Conservation (phyloP, 164 flowering plant species). For the Macadamia tetraphylla region DNA sequence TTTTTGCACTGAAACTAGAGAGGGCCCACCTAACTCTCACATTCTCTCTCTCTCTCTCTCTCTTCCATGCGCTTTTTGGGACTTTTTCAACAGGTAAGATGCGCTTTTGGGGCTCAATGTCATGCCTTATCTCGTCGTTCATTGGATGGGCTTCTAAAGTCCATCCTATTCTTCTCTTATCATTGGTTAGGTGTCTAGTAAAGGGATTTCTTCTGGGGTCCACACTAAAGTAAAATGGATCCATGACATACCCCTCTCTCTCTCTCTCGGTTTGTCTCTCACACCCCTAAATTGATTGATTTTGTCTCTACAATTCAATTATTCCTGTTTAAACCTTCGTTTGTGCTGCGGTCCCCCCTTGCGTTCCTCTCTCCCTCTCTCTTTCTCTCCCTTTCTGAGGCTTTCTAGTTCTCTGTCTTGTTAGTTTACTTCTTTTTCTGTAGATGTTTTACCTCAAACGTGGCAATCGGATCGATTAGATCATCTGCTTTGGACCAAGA, state of each 20-base stretch:
- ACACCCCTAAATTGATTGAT: not conserved
- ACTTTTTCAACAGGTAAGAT: constrained; percentile 6
- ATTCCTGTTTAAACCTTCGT: no score
- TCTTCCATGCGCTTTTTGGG: constrained; percentile 24
- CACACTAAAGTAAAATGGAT: constrained; percentile 8
- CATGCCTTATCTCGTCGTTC: constrained; percentile 50
- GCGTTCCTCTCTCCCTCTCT: not conserved
- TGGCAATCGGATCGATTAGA: no score
- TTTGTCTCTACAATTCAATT: not conserved
- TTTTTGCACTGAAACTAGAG: no score
- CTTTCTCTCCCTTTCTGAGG: not conserved
- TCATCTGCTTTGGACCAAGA: no score
- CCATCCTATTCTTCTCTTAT: constrained; percentile 29
- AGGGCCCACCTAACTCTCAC: no score
- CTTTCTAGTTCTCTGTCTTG: not conserved
- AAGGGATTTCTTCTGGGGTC: constrained; percentile 45
- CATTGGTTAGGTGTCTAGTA: constrained; percentile 37
- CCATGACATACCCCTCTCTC: constrained; percentile 1
- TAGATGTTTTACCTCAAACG: not conserved
- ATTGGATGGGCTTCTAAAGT: constrained; percentile 42
- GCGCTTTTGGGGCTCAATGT: constrained; percentile 41
- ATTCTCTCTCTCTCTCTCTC: constrained; percentile 7
- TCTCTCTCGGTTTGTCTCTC: constrained; percentile 3
- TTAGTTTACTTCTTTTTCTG: not conserved
- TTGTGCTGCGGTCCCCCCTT: not conserved